These are phyloP conservation scores for Gossypium arboreum DNA, from an alignment of 345 rosid genomes.

Conservation along the genomic window DNA sequence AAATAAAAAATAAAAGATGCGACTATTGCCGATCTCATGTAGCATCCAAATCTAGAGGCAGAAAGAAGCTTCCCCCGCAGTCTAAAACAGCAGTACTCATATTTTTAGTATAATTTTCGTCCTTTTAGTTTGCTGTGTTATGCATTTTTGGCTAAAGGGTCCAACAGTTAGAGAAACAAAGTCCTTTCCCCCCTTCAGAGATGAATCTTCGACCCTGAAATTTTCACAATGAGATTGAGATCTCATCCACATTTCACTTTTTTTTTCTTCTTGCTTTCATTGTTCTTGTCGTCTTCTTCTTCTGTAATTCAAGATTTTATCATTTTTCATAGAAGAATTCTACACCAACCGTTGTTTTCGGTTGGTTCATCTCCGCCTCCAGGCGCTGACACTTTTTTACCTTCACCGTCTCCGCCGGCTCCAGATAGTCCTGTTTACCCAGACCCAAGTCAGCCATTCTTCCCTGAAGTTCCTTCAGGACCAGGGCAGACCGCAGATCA, in stretches of 20 bases:
- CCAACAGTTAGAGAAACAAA: neutral
- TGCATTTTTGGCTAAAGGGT: neutral
- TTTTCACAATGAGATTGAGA: slow-evolving; percentile 52
- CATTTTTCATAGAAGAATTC: slow-evolving; percentile 49
- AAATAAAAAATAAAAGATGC: slow-evolving; percentile 8
- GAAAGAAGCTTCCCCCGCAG: slow-evolving; percentile 52
- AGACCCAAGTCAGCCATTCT: slow-evolving; percentile 78
- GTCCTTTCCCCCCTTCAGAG: slow-evolving; percentile 2
- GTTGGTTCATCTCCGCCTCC: slow-evolving; percentile 55
- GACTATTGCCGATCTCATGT: slow-evolving; percentile 42
- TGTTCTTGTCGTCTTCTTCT: neutral
- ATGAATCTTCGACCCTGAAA: slow-evolving; percentile 27
- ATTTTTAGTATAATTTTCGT: neutral
- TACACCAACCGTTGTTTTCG: slow-evolving; percentile 81
- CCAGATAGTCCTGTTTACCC: slow-evolving; percentile 36
- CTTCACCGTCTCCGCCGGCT: slow-evolving; percentile 45
- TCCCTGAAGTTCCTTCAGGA: slow-evolving; percentile 72
- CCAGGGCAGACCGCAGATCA: slow-evolving; percentile 44
- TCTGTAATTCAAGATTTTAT: slow-evolving; percentile 1
- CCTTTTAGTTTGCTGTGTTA: neutral
- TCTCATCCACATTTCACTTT: slow-evolving; percentile 20
- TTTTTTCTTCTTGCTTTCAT: slow-evolving; percentile 22
- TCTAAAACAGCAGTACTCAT: neutral
- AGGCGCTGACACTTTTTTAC: slow-evolving; percentile 5
- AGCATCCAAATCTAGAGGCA: slow-evolving; percentile 61